Conservation (phyloP, 2,329 filamentous ascomycete genomes). For the Pyrenochaeta sp. region DNA sequence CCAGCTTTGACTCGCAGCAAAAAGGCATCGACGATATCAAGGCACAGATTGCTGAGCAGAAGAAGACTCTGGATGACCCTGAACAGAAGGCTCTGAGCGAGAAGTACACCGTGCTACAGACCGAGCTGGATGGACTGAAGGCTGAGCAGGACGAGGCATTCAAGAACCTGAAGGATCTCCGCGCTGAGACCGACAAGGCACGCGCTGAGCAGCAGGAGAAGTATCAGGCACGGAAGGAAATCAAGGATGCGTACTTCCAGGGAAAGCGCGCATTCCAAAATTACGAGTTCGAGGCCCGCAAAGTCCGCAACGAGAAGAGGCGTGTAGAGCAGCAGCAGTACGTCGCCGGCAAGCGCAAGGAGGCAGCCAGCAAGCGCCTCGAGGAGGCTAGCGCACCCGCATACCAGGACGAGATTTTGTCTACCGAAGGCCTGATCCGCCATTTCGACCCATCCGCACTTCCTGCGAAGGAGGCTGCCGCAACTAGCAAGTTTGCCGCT, state of each 20-base stretch:
- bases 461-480: slow-evolving; percentile 68
- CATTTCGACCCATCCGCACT: slow-evolving; percentile 83
- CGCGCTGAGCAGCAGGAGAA: slow-evolving; percentile 88
- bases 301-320: slow-evolving; percentile 77
- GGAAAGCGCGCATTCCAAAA: slow-evolving; percentile 82
- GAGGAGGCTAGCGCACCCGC: slow-evolving; percentile 85
- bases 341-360: slow-evolving; percentile 76
- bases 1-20: slow-evolving; percentile 81
- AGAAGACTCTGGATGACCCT: slow-evolving; percentile 89
- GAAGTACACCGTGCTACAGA: slow-evolving; percentile 83
- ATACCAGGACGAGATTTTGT: slow-evolving; percentile 91
- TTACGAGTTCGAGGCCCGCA: slow-evolving; percentile 84
- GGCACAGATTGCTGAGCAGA: slow-evolving; percentile 85
- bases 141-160: slow-evolving; percentile 89
- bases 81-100: slow-evolving; percentile 89
- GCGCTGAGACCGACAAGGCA: slow-evolving; percentile 85
- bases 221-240: slow-evolving; percentile 79
- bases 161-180: slow-evolving; percentile 84
- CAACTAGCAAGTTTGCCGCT: slow-evolving; percentile 73
- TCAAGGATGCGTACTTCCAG: slow-evolving; percentile 89
- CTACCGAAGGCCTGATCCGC: slow-evolving; percentile 84
- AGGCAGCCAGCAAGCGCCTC: slow-evolving; percentile 77
- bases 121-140: slow-evolving; percentile 89
- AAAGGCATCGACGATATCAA: slow-evolving; percentile 90
- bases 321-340: slow-evolving; percentile 81